Base-by-base conservation (phyloP, 2,329 filamentous ascomycete genomes). In the Septoria petroselini region DNA sequence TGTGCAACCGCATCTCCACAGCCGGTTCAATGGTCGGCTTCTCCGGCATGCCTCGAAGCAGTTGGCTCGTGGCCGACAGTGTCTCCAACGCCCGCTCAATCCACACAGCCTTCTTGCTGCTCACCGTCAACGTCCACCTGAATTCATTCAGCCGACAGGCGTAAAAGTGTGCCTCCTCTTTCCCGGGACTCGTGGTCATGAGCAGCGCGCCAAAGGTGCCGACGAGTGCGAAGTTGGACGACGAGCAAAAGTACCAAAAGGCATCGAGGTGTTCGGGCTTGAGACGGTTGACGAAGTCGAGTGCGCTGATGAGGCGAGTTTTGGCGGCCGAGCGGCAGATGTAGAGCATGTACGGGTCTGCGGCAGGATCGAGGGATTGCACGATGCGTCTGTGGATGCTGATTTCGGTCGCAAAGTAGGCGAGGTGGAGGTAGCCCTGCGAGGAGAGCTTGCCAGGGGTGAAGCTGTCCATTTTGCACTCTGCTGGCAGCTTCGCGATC, bases 231-330 rank as follows among this genome's bases (percentile, higher is more conserved):
- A 97, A 96, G 70, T 95, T 95, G 30, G 86, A 87, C 63, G 89
- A 88, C 33, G 85, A 88, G 1, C 87, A 84, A 65, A 91, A 91
- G 66, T 87, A 91, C 91, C 91, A 97, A 71, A 96, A 96, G 0
- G 88, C 81, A n/a, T 85, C 83, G 23, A 96, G 78, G 62, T 97
- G 91, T 29, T 84, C 82, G 0, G 89, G 88, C 37, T 86, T 89
- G 25, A 97, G 80, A 0, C 91, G 85, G 70, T 96, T 96, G 62
- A 95, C 90, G 70, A 96, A 95, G 68, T 97, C 91, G 87, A 97
- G 95, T 57, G 91, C 90, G 17, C 88, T 94, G 65, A 96, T 95
- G 27, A 97, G 79, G 4, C 91, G 85, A 0, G 91, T 94, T 69
- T 96, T 96, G 45, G 91, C 91, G 3, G 91, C 91, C 50, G 85